Evolutionary conservation across 108 stramenopile genomes (phyloP), one percentile per base, ranked within the genome.

Genomic region (Discostella pseudostelligera): DNA sequence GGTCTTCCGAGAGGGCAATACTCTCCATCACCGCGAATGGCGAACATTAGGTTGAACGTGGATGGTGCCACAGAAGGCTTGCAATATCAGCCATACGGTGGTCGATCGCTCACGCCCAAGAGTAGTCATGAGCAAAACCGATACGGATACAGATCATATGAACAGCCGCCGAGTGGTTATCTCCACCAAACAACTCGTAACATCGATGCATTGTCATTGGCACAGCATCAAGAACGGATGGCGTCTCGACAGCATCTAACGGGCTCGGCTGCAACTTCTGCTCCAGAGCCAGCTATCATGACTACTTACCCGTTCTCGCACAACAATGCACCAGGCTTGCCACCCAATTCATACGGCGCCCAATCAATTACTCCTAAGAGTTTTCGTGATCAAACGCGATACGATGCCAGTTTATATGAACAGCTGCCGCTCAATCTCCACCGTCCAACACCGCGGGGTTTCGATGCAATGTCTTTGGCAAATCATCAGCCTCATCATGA

Each of bases 161-260:
- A 12, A 26, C 46, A 17, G 46, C 13, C 16, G 20, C 17, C 20
- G 8, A 20, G 6, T 3, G 2, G 25, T 7, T 9, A 9, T 9
- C 49, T 4, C 5, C 32, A 32, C 32, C 32, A 26, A 8, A 29
- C 53, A n/a, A 13, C 53, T 12, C 53, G 53, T 5, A 36, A 1
- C 20, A 17, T 54, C n/a, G 53, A 54, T n/a, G 14, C 53, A 16
- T 54, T 9, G 32, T 29, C 35, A 35, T 54, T 54, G 53, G 53
- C 53, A n/a, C 53, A 54, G 29, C 28, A 54, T 54, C 53, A 54
- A 35, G 53, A 35, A 13, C 26, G 29, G 32, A 54, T 54, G 26
- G 53, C 13, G 26, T 50, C 32, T 32, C 4, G 32, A 5, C 32
- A 32, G 32, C 5, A 32, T 32, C 32, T 32, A 4, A 32, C 5